phyloP scores from a whole-genome alignment of 2,329 filamentous ascomycete species.

The Phialophora macrospora region DNA sequence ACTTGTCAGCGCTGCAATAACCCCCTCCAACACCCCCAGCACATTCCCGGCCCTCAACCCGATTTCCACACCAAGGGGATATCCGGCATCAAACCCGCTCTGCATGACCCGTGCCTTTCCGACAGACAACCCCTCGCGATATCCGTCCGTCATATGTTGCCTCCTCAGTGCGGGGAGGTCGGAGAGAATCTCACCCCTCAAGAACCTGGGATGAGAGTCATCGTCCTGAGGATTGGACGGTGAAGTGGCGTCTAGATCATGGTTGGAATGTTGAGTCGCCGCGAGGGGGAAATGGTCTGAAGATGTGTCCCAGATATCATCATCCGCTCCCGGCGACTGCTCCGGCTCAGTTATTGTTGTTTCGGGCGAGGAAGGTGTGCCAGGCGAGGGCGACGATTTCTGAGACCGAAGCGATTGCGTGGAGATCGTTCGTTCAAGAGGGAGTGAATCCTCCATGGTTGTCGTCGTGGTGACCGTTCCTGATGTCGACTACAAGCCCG shows the following conservation, averaged over 20 bases:
- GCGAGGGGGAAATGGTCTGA: constrained; percentile 26
- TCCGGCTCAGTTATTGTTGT: constrained; percentile 35
- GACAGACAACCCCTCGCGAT: constrained; percentile 80
- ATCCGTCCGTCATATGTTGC: constrained; percentile 82
- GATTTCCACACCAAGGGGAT: constrained; percentile 78
- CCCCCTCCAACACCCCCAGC: constrained; percentile 76
- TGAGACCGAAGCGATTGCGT: constrained; percentile 2
- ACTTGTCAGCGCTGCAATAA: constrained; percentile 56
- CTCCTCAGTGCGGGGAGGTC: constrained; percentile 76
- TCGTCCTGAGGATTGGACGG: not conserved
- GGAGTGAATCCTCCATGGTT: not conserved
- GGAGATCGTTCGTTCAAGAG: not conserved
- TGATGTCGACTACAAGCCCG: not conserved
- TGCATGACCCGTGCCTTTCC: constrained; percentile 81
- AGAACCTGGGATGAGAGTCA: constrained; percentile 2
- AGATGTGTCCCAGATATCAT: constrained; percentile 37
- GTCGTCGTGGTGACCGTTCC: not conserved
- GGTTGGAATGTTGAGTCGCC: not conserved
- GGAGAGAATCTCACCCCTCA: constrained; percentile 49
- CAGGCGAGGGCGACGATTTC: constrained; percentile 7
- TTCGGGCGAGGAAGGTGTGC: constrained; percentile 19
- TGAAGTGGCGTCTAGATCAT: not conserved
- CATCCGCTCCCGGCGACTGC: constrained; percentile 27
- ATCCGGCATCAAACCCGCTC: constrained; percentile 89
- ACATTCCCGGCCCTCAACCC: constrained; percentile 75